Percentiles rank a stretch among this genome's conserved stretches.
Evolutionary conservation across 2,329 filamentous ascomycete species (phyloP).

Genomic region (Metarhizium brunneum): DNA sequence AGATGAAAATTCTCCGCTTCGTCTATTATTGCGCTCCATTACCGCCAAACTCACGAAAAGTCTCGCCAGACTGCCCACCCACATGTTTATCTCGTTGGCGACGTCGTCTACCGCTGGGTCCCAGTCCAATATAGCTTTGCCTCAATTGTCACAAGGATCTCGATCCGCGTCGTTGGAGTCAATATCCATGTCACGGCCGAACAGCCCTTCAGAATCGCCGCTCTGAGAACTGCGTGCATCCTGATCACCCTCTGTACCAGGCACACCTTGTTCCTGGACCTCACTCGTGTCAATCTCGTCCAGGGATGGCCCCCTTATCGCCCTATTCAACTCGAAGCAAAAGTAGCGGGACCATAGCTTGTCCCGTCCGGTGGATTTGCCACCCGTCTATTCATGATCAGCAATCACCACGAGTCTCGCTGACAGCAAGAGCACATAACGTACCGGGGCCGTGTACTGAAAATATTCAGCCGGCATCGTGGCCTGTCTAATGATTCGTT

Average conservation of each 20-base stretch:
- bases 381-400: slow-evolving; percentile 18
- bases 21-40: too few species aligned
- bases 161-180: not conserved
- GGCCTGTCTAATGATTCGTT: slow-evolving; percentile 31
- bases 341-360: slow-evolving; percentile 23
- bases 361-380: slow-evolving; percentile 28
- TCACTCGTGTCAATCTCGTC: not conserved
- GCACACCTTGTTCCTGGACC: not conserved
- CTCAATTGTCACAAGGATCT: too few species aligned
- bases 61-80: too few species aligned
- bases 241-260: not conserved
- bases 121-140: too few species aligned
- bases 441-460: slow-evolving; percentile 38
- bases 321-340: slow-evolving; percentile 24
- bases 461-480: slow-evolving; percentile 25
- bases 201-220: not conserved
- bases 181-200: not conserved
- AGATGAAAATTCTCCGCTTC: too few species aligned
- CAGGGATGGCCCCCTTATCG: slow-evolving; percentile 16
- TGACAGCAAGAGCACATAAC: slow-evolving; percentile 9
- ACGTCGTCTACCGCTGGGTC: too few species aligned
- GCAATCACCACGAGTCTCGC: not conserved
- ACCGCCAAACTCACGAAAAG: too few species aligned
- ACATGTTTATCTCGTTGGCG: too few species aligned
- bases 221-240: not conserved